Evolutionary conservation across 177 flowering plant genomes (phyloP), one percentile per base, ranked within the genome.

Genomic region (Vitis hybrid): DNA sequence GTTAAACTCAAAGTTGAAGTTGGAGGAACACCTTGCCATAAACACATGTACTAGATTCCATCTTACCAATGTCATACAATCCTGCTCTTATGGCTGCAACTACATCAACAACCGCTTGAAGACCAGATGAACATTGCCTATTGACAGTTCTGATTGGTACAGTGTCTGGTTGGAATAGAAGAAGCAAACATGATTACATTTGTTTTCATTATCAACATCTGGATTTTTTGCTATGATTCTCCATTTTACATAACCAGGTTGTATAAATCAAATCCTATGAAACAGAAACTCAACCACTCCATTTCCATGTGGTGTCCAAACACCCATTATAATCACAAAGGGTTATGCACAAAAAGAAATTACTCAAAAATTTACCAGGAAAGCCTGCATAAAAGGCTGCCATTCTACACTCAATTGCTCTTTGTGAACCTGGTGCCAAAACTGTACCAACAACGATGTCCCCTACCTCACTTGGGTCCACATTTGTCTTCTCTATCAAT

Each of bases 401-500:
- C 87, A 89, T 86, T 68, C 91, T 77, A 76, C 90, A 89, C 73
- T 86, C 88, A 15, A 58, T 79, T 51, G 85, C 94, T 72, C 91
- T 81, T 31, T 34, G 70, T 49, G 90, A 86, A 63, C 94, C 92
- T 2, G 92, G 89, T 10, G 94, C 82, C 66, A 86, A 60, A 66
- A 89, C 94, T 1, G 90, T 89, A 15, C 94, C 94, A 53, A 89
- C 94, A 29, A 87, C 87, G 69, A 89, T 87, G 66, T 87, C 94
- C 48, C 90, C 94, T 1, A 87, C 89, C 69, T 88, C 93, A 69
- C 74, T 70, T 15, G 91, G 91, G 63, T 84, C 60, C 31, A 87
- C 15, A 57, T 75, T 78, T 45, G 89, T 83, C 67, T 79, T 83
- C 55, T 89, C 89, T 50, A 86, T 65, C 82, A 89, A n/a, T 48